A percentile compares a stretch with the other conserved stretches of the same genome.
phyloP scores from a whole-genome alignment of 352 stramenopile genomes.

The Lagenidium sp. region DNA sequence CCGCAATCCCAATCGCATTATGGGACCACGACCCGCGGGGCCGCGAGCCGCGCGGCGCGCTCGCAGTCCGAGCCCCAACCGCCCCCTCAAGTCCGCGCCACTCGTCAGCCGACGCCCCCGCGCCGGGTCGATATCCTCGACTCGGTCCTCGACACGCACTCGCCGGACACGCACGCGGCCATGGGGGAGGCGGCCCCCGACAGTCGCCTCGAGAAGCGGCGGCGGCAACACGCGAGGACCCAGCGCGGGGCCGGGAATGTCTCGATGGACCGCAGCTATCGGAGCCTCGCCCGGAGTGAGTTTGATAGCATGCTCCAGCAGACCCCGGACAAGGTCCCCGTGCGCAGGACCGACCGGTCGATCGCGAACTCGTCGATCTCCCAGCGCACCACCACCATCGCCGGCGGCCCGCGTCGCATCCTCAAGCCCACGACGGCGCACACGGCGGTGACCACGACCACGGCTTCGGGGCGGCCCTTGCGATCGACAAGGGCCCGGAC shows the following conservation, averaged over 20 bases:
- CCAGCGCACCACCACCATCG: neutral
- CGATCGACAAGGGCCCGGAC: neutral
- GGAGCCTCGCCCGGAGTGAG: neutral
- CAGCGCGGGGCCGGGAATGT: too few species aligned
- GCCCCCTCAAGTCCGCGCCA: neutral
- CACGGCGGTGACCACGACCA: slow-evolving; percentile 9
- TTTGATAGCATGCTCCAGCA: neutral
- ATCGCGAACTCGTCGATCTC: neutral
- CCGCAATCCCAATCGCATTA: slow-evolving; percentile 3
- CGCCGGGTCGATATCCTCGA: slow-evolving; percentile 10
- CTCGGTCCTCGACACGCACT: slow-evolving; percentile 16
- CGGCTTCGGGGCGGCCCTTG: too few species aligned
- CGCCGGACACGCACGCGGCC: too few species aligned
- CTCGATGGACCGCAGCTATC: neutral
- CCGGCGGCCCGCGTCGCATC: neutral
- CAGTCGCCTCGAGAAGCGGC: neutral
- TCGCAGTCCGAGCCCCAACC: neutral
- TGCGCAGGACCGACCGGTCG: too few species aligned
- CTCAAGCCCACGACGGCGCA: neutral
- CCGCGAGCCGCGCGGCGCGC: neutral
- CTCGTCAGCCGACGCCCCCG: neutral
- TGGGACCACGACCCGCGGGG: neutral
- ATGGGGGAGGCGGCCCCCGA: too few species aligned
- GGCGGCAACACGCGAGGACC: neutral
- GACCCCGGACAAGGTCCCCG: too few species aligned